Evolutionary conservation across 805 yeast genomes (phyloP).

Genomic region (Cyberlindnera galapagoensis): DNA sequence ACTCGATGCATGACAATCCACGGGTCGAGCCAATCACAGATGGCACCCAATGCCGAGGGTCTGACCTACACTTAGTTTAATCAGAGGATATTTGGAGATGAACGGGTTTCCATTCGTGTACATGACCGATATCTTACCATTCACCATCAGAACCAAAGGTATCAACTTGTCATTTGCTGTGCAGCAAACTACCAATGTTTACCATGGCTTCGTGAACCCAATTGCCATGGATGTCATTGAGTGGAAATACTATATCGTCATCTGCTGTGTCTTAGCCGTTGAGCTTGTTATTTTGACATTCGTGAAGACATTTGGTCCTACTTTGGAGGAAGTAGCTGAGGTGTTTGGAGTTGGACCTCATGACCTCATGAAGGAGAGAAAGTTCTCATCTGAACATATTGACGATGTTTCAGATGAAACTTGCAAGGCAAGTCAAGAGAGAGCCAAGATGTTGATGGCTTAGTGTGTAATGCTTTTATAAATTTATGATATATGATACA

Average conservation of each 20-base stretch:
- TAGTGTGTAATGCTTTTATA: no score
- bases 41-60: no score
- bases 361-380: constrained; percentile 12
- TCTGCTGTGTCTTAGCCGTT: constrained; percentile 26
- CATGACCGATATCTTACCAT: constrained; percentile 36
- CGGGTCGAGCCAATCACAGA: no score
- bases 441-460: no score
- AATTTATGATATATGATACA: no score
- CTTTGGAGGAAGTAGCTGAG: constrained; percentile 33
- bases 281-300: constrained; percentile 27
- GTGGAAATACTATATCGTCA: constrained; percentile 32
- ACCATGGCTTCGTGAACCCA: constrained; percentile 31
- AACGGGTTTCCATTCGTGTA: constrained; percentile 42
- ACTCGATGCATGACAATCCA: no score
- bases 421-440: no score
- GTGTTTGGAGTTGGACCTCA: constrained; percentile 26
- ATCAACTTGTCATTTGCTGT: constrained; percentile 18
- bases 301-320: constrained; percentile 33
- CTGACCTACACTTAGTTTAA: no score
- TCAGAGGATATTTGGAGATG: constrained; percentile 34
- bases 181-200: constrained; percentile 23
- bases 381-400: constrained; percentile 13
- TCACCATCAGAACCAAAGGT: constrained; percentile 28
- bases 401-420: no score
- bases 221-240: constrained; percentile 31